Conservation (phyloP, 106 monocot genomes). For the Narthecium ossifragum region DNA sequence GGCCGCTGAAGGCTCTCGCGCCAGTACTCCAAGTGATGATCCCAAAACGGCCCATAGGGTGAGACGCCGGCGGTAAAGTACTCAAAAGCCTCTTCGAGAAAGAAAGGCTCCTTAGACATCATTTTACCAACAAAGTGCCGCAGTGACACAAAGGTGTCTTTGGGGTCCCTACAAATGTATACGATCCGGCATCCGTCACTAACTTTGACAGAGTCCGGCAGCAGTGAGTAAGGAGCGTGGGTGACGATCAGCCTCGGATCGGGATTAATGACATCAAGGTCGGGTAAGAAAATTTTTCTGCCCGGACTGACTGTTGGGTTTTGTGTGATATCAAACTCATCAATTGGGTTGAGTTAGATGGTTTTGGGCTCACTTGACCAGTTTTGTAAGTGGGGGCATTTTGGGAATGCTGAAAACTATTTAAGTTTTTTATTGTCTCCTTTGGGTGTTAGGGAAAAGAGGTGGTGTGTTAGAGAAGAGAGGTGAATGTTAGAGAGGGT, state of each 20-base stretch:
- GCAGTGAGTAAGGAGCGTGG: constrained; percentile 20
- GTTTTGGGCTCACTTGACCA: no score
- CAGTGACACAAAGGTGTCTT: constrained; percentile 22
- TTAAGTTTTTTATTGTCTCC: no score
- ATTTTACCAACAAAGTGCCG: constrained; percentile 1
- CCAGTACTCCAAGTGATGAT: constrained; percentile 20
- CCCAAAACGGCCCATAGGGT: constrained; percentile 15
- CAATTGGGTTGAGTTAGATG: no score
- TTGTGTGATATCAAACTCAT: no score
- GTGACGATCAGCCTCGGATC: constrained; percentile 23
- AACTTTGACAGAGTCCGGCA: not conserved
- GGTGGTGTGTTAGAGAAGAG: no score
- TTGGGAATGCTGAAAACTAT: no score
- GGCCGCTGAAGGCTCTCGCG: constrained; percentile 5
- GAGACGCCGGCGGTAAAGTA: not conserved
- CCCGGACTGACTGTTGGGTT: no score
- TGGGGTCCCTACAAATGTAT: constrained; percentile 26
- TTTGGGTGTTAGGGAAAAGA: no score
- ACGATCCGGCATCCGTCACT: constrained; percentile 14
- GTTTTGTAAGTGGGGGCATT: no score
- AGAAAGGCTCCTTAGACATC: not conserved
- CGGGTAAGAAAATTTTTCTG: no score
- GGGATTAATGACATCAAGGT: no score
- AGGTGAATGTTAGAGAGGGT: no score
- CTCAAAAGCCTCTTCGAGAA: not conserved